These are phyloP conservation scores for Exserohilum turcica DNA, from an alignment of 2,329 filamentous ascomycete species.

Conservation along the genomic window DNA sequence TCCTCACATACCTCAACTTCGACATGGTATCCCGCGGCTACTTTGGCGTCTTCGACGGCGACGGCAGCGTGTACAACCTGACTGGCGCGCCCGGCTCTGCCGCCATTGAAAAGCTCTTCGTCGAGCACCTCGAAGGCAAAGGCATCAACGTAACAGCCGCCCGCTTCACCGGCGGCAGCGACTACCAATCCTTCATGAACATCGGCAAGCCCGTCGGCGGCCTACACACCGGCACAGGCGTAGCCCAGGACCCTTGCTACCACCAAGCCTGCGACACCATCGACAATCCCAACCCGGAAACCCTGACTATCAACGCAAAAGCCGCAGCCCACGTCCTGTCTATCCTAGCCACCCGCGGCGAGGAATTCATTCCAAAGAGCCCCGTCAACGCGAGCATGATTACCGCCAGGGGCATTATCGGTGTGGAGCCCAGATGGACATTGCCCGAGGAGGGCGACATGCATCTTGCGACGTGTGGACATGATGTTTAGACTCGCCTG, in stretches of 20 bases:
- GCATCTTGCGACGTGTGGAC: constrained; percentile 39
- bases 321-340: constrained; percentile 46
- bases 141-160: constrained; percentile 46
- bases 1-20: constrained; percentile 51
- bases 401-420: constrained; percentile 33
- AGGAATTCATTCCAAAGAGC: constrained; percentile 44
- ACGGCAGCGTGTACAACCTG: constrained; percentile 43
- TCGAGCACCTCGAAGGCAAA: constrained; percentile 43
- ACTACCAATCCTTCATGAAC: constrained; percentile 50
- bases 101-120: constrained; percentile 45
- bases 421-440: constrained; percentile 40
- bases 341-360: constrained; percentile 38
- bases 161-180: constrained; percentile 48
- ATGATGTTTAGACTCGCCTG: constrained; percentile 30
- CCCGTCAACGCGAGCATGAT: constrained; percentile 40
- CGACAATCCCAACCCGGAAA: constrained; percentile 46
- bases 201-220: constrained; percentile 49
- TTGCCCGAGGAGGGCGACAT: constrained; percentile 33
- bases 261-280: constrained; percentile 49
- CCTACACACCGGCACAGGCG: constrained; percentile 49
- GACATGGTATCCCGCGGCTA: constrained; percentile 51
- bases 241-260: constrained; percentile 49
- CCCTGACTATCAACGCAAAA: constrained; percentile 47
- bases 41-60: constrained; percentile 49
- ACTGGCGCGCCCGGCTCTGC: constrained; percentile 43